Evolutionary conservation across 116 monocot genomes (phyloP), one percentile per base, ranked within the genome.

Genomic region (Iris pallida): DNA sequence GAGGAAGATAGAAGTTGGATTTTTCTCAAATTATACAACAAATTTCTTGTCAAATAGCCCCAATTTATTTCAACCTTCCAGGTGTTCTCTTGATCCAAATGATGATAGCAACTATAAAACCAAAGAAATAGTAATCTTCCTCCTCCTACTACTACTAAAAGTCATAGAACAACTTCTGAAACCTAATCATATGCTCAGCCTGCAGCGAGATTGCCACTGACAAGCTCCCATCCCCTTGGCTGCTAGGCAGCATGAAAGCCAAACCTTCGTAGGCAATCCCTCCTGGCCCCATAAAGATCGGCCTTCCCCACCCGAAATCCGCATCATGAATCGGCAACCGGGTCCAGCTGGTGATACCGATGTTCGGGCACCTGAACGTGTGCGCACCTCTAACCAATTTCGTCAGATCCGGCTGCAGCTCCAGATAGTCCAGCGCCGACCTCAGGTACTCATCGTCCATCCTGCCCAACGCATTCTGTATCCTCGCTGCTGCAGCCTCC

Each of bases 271-370:
- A 84, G 2, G 80, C 64, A 4, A 84, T 73, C 45, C 70, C 69
- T 4, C 76, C 80, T 10, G 80, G 84, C 10, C 84, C 80, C 84
- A 84, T 84, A 60, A 76, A 84, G 53, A 76, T 57, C 8, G 80
- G 80, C 42, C 76, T 16, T 4, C 84, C 84, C 80, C 84, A 82
- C 55, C 79, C 82, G 42, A 86, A 82, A 53, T 82, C 79, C 7
- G 79, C 82, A 2, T 82, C 76, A 40, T 86, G 46, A 42, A 86
- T 73, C 11, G 86, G 82, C 43, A 79, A 46, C 49, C 76, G 49
- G 3, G 51, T 61, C 86, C 82, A 86, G 66, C 82, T 86, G 0
- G 74, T 79, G 3, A 82, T 55, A 55, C 66, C 68, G 8, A 86
- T 70, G 59, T 82, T 79, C 4, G 81, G 78, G 45, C 75, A 72